Evolutionary conservation across 2,329 filamentous ascomycete species (phyloP).

Genomic region (Cladophialophora bantiana): DNA sequence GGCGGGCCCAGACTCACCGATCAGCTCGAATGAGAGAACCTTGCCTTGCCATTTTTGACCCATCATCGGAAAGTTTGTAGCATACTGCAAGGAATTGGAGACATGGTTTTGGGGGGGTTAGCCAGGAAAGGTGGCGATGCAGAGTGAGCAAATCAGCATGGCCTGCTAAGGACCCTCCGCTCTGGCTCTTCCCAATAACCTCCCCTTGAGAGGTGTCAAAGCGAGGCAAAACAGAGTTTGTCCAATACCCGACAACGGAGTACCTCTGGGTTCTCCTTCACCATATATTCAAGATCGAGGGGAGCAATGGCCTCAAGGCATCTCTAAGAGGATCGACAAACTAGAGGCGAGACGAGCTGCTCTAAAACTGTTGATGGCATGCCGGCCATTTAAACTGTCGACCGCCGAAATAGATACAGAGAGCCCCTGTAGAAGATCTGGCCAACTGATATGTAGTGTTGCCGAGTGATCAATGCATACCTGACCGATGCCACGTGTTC

Average conservation of each 20-base stretch:
- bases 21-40: background rate
- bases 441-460: background rate
- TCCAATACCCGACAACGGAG: background rate
- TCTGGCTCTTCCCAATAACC: background rate
- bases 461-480: background rate
- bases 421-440: background rate
- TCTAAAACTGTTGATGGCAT: background rate
- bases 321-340: background rate
- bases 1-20: background rate
- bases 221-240: background rate
- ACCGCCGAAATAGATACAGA: background rate
- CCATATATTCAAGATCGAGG: background rate
- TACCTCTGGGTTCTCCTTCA: background rate
- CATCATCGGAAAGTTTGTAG: background rate
- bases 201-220: background rate
- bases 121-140: background rate
- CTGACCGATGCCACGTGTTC: slow-evolving; percentile 19
- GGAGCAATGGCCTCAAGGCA: background rate
- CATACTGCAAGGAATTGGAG: background rate
- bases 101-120: background rate
- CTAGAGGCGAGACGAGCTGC: background rate
- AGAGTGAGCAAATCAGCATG: background rate
- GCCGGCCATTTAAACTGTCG: background rate
- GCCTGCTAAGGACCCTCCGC: background rate
- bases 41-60: background rate